phyloP scores from a whole-genome alignment of 306 rosid species.

The Quercus gilva region DNA sequence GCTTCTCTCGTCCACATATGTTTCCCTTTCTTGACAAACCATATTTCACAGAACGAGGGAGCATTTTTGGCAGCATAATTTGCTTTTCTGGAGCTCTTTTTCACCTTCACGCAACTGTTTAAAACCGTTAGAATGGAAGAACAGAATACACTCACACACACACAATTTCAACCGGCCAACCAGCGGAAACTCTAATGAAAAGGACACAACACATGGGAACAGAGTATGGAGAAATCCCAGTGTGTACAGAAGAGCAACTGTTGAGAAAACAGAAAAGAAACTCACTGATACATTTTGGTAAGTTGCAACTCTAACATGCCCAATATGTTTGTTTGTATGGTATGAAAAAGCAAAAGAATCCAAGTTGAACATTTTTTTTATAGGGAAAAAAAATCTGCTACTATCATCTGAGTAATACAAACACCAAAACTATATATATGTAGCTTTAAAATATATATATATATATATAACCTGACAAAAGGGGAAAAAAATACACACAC shows the following conservation, averaged over 20 bases:
- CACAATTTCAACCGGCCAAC: neutral
- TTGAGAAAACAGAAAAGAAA: neutral
- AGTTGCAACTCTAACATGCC: neutral
- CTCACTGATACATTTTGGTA: neutral
- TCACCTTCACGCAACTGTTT: conserved; percentile 71
- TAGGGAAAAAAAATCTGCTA: no score
- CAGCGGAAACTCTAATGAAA: neutral
- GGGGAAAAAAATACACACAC: no score
- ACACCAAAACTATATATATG: no score
- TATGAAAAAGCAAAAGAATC: no score
- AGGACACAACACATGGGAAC: neutral
- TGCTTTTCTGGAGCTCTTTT: conserved; percentile 70
- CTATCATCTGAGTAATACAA: no score
- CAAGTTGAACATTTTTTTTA: no score
- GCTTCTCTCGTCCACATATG: conserved; percentile 83
- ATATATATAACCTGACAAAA: no score
- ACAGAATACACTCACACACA: conserved; percentile 16
- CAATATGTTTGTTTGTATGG: neutral
- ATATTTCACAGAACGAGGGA: conserved; percentile 76
- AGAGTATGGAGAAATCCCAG: neutral
- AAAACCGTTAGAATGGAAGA: conserved; percentile 25
- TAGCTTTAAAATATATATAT: no score
- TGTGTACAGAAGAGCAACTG: neutral
- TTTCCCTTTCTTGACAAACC: conserved; percentile 78
- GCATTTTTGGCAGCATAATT: conserved; percentile 64